Evolutionary conservation across 805 yeast species (phyloP).

Genomic region (Cyberlindnera saturnus): DNA sequence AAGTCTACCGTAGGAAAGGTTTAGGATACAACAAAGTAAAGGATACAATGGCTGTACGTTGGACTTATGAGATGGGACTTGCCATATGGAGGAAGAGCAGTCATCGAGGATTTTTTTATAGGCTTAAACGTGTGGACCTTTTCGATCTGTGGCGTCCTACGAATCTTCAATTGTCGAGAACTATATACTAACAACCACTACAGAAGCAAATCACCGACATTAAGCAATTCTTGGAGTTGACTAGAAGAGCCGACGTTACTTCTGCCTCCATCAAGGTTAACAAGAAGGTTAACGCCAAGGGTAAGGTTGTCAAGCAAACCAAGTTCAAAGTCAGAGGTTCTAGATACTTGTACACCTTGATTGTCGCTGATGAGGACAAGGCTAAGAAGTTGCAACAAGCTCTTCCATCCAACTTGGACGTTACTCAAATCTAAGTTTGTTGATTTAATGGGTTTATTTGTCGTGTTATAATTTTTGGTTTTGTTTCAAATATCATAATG

Average conservation of each 20-base stretch:
- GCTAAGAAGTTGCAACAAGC: conserved; percentile 97
- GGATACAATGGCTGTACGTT: conserved; percentile 20
- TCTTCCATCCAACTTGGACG: conserved; percentile 88
- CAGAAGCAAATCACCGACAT: conserved; percentile 84
- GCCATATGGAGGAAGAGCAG: not conserved
- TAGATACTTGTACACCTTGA: conserved; percentile 89
- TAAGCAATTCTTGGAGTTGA: conserved; percentile 94
- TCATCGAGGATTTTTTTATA: too few relatives aligned
- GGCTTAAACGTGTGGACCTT: too few relatives aligned
- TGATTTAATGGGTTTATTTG: conserved; percentile 1
- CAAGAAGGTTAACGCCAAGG: conserved; percentile 73
- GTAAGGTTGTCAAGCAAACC: conserved; percentile 86
- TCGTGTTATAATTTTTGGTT: not conserved
- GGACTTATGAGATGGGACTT: too few relatives aligned
- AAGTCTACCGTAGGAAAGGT: not conserved
- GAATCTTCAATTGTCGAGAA: not conserved
- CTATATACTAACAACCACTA: conserved; percentile 7
- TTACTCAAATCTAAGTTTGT: conserved; percentile 39
- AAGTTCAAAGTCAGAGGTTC: conserved; percentile 99
- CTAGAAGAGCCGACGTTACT: conserved; percentile 93
- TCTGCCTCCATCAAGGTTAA: conserved; percentile 92
- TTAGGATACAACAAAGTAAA: not conserved
- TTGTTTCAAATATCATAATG: conserved; percentile 1
- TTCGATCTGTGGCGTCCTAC: too few relatives aligned
- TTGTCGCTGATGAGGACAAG: conserved; percentile 91